phyloP scores from a whole-genome alignment of 108 stramenopile genomes.

The Conticribra weissflogii region DNA sequence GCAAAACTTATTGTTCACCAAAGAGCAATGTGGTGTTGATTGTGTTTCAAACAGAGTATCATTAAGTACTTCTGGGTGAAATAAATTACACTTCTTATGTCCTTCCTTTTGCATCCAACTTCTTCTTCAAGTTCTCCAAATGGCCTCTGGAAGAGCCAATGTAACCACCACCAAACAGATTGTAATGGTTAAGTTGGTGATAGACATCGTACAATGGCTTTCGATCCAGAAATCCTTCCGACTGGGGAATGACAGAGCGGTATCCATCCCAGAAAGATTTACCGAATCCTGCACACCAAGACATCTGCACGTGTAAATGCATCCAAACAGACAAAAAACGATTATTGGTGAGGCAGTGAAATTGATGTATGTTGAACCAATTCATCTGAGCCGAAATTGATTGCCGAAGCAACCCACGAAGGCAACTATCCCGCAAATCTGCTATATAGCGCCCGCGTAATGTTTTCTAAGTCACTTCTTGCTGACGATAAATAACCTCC shows the following conservation, averaged over 20 bases:
- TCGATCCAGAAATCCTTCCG: conserved; percentile 54
- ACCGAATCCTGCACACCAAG: conserved; percentile 52
- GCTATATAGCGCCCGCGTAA: conserved; percentile 24
- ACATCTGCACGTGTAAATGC: conserved; percentile 33
- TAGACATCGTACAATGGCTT: conserved; percentile 65
- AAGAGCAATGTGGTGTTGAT: too few relatives aligned
- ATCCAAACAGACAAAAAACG: too few relatives aligned
- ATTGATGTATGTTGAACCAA: neutral
- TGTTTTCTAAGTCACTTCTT: conserved; percentile 20
- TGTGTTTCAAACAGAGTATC: too few relatives aligned
- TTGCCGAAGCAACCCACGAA: conserved; percentile 4
- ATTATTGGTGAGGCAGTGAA: too few relatives aligned
- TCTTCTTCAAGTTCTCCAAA: conserved; percentile 50
- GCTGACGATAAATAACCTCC: conserved; percentile 39
- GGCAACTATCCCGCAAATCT: too few relatives aligned
- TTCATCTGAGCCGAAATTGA: neutral
- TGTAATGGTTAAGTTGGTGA: conserved; percentile 71
- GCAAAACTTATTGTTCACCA: too few relatives aligned
- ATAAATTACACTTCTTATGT: neutral
- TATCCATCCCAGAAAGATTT: conserved; percentile 56
- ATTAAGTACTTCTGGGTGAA: too few relatives aligned
- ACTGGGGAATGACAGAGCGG: conserved; percentile 47
- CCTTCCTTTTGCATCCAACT: conserved; percentile 23
- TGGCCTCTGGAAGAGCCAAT: conserved; percentile 42
- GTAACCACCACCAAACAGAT: conserved; percentile 64